phyloP scores from a whole-genome alignment of 306 rosid species.

The Castanopsis chinensis region DNA sequence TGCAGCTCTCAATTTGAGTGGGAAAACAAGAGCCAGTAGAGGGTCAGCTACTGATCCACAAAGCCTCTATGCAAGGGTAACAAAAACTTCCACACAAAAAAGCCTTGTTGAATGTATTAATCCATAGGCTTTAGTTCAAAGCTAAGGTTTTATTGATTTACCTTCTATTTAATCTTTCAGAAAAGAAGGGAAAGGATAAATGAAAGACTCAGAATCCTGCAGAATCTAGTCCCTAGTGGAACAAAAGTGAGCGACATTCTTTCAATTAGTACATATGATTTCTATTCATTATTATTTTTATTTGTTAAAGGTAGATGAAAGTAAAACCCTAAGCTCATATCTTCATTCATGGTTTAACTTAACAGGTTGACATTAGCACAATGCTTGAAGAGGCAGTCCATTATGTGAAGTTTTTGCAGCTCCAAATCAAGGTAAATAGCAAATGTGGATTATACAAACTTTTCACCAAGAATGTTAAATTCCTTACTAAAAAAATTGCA shows the following conservation, averaged over 20 bases:
- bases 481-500: background rate
- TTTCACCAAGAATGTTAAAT: background rate
- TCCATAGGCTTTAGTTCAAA: no score
- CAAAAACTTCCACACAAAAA: background rate
- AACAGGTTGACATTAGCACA: slow-evolving; percentile 90
- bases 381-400: slow-evolving; percentile 97
- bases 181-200: slow-evolving; percentile 92
- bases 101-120: no score
- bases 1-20: slow-evolving; percentile 41
- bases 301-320: background rate
- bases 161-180: slow-evolving; percentile 40
- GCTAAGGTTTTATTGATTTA: background rate
- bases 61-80: slow-evolving; percentile 94
- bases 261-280: background rate
- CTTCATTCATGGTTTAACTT: background rate
- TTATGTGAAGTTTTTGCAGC: slow-evolving; percentile 87
- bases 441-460: background rate
- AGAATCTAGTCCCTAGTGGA: slow-evolving; percentile 87
- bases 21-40: slow-evolving; percentile 71
- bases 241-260: slow-evolving; percentile 57
- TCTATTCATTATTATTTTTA: background rate
- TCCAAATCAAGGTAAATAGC: slow-evolving; percentile 77
- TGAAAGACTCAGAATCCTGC: slow-evolving; percentile 70
- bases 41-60: slow-evolving; percentile 98
- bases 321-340: slow-evolving; percentile 4